These are phyloP conservation scores for Xylariales sp. DNA, from an alignment of 2,329 filamentous ascomycete genomes.

Conservation along the genomic window DNA sequence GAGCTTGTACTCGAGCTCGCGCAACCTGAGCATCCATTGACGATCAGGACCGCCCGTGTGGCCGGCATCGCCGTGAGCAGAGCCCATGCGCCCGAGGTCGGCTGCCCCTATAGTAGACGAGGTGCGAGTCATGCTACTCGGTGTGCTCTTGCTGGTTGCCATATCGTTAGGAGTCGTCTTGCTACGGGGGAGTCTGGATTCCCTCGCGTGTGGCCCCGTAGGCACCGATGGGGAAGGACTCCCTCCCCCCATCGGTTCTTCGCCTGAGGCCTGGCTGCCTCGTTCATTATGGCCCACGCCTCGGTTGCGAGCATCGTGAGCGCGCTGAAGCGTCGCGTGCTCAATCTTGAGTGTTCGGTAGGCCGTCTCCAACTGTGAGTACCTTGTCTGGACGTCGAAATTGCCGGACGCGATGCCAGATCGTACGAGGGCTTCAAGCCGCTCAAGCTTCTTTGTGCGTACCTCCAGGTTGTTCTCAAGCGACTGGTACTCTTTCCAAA, in stretches of 20 bases:
- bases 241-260: conserved; percentile 52
- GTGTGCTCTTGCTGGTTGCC: conserved; percentile 42
- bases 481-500: conserved; percentile 90
- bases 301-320: conserved; percentile 68
- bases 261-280: conserved; percentile 51
- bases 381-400: conserved; percentile 57
- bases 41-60: conserved; percentile 58
- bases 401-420: conserved; percentile 68
- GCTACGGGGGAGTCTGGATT: conserved; percentile 50
- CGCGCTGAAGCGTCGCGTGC: conserved; percentile 74
- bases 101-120: conserved; percentile 42
- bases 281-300: conserved; percentile 45
- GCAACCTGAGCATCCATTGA: conserved; percentile 85
- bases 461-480: conserved; percentile 84
- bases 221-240: conserved; percentile 67
- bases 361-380: conserved; percentile 68
- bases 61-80: conserved; percentile 40
- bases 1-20: conserved; percentile 87
- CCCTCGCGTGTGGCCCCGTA: conserved; percentile 58
- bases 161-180: conserved; percentile 53
- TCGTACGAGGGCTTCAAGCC: conserved; percentile 82
- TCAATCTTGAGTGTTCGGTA: conserved; percentile 74
- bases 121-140: conserved; percentile 46
- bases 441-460: conserved; percentile 86
- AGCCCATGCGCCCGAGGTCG: conserved; percentile 43